phyloP scores from a whole-genome alignment of 495 filamentous ascomycete genomes.

The Umbilicaria muhlenbergii region DNA sequence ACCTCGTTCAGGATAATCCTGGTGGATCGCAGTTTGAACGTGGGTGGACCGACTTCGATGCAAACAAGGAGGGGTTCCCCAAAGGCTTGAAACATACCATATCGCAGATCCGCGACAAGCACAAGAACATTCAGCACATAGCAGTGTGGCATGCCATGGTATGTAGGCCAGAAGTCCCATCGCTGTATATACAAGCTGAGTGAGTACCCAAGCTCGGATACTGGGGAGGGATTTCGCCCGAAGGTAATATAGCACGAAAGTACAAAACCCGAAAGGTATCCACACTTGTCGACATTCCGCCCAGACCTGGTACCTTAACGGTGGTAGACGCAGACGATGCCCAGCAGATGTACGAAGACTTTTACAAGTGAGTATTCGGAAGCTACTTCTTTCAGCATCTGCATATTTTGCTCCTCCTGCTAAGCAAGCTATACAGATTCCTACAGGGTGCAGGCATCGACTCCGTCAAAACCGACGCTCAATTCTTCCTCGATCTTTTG shows the following conservation, averaged over 20 bases:
- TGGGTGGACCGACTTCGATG: conserved; percentile 62
- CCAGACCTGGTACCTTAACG: conserved; percentile 45
- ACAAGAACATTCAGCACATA: conserved; percentile 65
- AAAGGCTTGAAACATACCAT: conserved; percentile 57
- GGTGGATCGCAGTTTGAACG: conserved; percentile 32
- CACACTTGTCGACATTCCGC: conserved; percentile 33
- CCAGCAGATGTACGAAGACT: conserved; percentile 69
- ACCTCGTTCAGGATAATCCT: conserved; percentile 36
- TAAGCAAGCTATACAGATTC: conserved; percentile 28
- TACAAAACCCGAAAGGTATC: conserved; percentile 63
- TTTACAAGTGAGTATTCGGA: conserved; percentile 39
- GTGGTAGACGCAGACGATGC: conserved; percentile 64
- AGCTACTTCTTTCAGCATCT: neutral
- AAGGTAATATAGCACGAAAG: conserved; percentile 51
- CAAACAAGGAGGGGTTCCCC: conserved; percentile 66
- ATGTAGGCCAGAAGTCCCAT: neutral
- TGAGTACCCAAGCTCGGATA: conserved; percentile 45
- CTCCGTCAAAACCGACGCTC: conserved; percentile 79
- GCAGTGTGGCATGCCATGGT: conserved; percentile 90
- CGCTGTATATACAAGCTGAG: neutral
- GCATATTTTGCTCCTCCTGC: neutral
- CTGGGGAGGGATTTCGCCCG: conserved; percentile 74
- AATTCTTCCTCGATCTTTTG: conserved; percentile 72
- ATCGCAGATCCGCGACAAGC: conserved; percentile 45
- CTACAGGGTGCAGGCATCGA: conserved; percentile 54